These are phyloP conservation scores for Galerina sulciceps DNA, from an alignment of 768 basidiomycete genomes.

Conservation along the genomic window DNA sequence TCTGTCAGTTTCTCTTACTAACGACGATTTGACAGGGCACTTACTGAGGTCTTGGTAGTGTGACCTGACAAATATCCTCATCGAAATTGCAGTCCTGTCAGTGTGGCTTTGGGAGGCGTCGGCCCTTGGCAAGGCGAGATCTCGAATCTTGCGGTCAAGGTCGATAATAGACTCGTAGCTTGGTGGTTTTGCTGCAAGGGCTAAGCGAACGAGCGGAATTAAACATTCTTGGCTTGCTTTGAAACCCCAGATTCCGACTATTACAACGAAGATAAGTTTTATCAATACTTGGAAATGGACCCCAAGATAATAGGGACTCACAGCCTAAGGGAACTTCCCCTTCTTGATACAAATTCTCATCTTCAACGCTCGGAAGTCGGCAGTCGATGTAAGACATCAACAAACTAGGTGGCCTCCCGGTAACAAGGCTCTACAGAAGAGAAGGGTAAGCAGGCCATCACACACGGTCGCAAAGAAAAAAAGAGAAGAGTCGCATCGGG, in stretches of 20 bases:
- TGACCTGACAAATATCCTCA: conserved; percentile 44
- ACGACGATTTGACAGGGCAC: conserved; percentile 11
- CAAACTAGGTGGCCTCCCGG: conserved; percentile 53
- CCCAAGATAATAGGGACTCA: conserved; percentile 30
- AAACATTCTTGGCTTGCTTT: conserved; percentile 43
- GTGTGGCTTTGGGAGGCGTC: conserved; percentile 21
- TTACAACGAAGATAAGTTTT: conserved; percentile 3
- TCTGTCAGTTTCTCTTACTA: not conserved
- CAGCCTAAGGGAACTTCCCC: conserved; percentile 49
- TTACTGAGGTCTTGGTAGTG: conserved; percentile 52
- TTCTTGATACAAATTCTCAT: conserved; percentile 46
- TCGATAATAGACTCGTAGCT: conserved; percentile 50
- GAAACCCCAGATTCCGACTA: conserved; percentile 56
- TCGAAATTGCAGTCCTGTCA: conserved; percentile 40
- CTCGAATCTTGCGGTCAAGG: conserved; percentile 53
- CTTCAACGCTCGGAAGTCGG: conserved; percentile 46
- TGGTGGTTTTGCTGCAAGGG: conserved; percentile 46
- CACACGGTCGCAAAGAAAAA: not conserved
- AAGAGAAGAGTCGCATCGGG: not conserved
- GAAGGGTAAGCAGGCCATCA: not conserved
- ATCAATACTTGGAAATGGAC: conserved; percentile 1
- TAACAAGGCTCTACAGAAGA: conserved; percentile 42
- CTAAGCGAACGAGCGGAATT: conserved; percentile 43
- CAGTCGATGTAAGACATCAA: conserved; percentile 48
- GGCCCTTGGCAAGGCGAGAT: conserved; percentile 31